Percentiles rank a stretch among this genome's conserved stretches.
phyloP scores from a whole-genome alignment of 2,329 filamentous ascomycete species.

The Tolypocladium inflatum region DNA sequence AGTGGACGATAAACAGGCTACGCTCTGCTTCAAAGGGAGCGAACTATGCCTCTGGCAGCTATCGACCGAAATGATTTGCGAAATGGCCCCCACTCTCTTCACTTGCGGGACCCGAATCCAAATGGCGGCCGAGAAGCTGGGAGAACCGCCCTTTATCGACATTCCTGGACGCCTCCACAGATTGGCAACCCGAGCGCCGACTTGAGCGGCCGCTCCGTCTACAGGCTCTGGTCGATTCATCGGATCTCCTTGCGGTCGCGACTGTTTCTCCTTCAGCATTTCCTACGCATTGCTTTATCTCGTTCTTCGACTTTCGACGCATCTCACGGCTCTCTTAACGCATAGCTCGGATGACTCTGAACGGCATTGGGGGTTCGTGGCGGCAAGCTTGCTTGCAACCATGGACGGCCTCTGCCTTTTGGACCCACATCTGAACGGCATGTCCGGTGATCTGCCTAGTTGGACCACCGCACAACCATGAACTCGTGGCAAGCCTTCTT shows the following conservation, averaged over 20 bases:
- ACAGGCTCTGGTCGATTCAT: slow-evolving; percentile 7
- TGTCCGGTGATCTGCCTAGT: slow-evolving; percentile 23
- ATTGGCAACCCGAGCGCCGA: background rate
- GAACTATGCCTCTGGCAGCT: slow-evolving; percentile 32
- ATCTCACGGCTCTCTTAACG: slow-evolving; percentile 23
- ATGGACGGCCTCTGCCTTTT: slow-evolving; percentile 7
- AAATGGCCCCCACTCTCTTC: slow-evolving; percentile 8
- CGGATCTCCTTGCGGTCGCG: slow-evolving; percentile 12
- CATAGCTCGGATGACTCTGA: slow-evolving; percentile 28
- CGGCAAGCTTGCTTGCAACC: slow-evolving; percentile 3
- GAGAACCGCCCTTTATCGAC: background rate
- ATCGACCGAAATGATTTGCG: slow-evolving; percentile 24
- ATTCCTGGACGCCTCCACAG: background rate
- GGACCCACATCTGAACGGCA: slow-evolving; percentile 26
- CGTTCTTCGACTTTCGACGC: slow-evolving; percentile 34
- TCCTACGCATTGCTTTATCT: slow-evolving; percentile 29
- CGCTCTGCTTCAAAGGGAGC: slow-evolving; percentile 71
- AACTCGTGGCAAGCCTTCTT: background rate
- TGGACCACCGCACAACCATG: slow-evolving; percentile 6
- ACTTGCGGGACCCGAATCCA: slow-evolving; percentile 4
- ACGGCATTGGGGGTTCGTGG: slow-evolving; percentile 8
- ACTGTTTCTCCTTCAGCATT: slow-evolving; percentile 16
- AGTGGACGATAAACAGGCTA: slow-evolving; percentile 78
- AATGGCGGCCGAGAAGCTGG: slow-evolving; percentile 1
- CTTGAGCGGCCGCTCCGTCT: slow-evolving; percentile 3